Conservation (phyloP, 2,329 filamentous ascomycete genomes). For the Didymellaceae sp. region DNA sequence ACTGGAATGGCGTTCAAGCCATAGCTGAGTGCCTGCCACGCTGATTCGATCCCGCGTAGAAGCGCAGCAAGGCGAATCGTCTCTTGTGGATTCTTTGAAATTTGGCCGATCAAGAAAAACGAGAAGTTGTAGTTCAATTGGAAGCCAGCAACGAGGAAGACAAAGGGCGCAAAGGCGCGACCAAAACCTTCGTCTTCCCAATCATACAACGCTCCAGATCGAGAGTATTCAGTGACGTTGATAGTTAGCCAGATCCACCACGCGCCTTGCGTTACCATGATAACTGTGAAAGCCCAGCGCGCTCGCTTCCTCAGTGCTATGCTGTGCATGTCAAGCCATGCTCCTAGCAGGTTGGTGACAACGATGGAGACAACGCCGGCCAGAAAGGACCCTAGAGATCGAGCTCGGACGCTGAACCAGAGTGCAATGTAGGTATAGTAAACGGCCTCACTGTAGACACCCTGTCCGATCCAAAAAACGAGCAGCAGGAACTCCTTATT, state of each 20-base stretch:
- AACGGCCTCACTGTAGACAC: slow-evolving; percentile 14
- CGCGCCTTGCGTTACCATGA: slow-evolving; percentile 64
- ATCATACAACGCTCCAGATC: slow-evolving; percentile 65
- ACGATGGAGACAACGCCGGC: slow-evolving; percentile 50
- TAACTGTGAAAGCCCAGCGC: slow-evolving; percentile 59
- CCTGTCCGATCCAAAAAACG: slow-evolving; percentile 42
- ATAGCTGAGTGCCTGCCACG: slow-evolving; percentile 74
- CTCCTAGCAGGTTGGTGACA: slow-evolving; percentile 66
- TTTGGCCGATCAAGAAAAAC: slow-evolving; percentile 72
- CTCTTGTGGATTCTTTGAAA: slow-evolving; percentile 65
- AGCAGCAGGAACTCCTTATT: slow-evolving; percentile 56
- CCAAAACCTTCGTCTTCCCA: slow-evolving; percentile 69
- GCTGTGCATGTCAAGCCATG: slow-evolving; percentile 65
- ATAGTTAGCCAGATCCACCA: slow-evolving; percentile 76
- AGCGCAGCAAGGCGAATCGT: slow-evolving; percentile 70
- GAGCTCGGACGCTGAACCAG: slow-evolving; percentile 59
- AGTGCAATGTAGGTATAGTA: slow-evolving; percentile 57
- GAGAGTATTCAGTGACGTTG: slow-evolving; percentile 64
- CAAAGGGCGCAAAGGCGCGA: slow-evolving; percentile 66
- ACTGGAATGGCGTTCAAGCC: slow-evolving; percentile 66
- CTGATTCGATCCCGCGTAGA: slow-evolving; percentile 71
- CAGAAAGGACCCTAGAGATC: slow-evolving; percentile 54
- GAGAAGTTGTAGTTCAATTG: slow-evolving; percentile 75
- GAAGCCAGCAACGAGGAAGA: slow-evolving; percentile 70
- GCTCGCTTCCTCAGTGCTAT: slow-evolving; percentile 61